Conservation (phyloP, 2,329 filamentous ascomycete species). For the Cordyceps pruinosa region DNA sequence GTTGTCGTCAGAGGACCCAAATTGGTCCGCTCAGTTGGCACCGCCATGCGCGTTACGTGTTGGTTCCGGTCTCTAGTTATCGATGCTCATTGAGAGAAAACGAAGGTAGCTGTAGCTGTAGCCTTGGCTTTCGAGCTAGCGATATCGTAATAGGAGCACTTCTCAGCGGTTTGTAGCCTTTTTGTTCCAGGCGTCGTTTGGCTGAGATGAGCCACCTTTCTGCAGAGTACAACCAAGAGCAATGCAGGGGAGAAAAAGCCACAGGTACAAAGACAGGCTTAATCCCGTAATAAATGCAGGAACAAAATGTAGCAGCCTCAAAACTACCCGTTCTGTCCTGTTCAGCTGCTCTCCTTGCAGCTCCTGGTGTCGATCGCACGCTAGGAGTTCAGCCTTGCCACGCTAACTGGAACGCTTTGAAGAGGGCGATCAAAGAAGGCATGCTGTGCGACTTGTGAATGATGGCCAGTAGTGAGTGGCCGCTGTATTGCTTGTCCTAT, state of each 20-base stretch:
- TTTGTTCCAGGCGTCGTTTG: too few species aligned
- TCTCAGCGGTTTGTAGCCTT: too few species aligned
- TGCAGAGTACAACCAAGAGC: not conserved
- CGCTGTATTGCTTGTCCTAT: not conserved
- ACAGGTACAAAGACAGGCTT: not conserved
- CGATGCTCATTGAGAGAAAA: not conserved
- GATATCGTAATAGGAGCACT: too few species aligned
- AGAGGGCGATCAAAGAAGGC: not conserved
- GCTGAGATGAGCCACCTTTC: too few species aligned
- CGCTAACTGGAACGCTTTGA: not conserved
- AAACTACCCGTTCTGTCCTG: not conserved
- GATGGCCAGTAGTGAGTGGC: too few species aligned
- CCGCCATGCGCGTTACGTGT: not conserved
- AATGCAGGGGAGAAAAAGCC: not conserved
- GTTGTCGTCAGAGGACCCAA: not conserved
- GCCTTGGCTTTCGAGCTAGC: too few species aligned
- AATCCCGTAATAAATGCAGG: not conserved
- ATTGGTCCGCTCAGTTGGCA: not conserved
- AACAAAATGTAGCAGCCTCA: not conserved
- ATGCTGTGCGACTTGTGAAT: not conserved
- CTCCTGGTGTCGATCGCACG: not conserved
- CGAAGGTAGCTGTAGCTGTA: too few species aligned
- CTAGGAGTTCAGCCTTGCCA: not conserved
- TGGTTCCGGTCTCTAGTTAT: not conserved
- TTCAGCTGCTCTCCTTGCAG: not conserved